A percentile compares a stretch with the other conserved stretches of the same genome.
These are phyloP conservation scores for Penicillium sp. DNA, from an alignment of 2,329 filamentous ascomycete species.

Conservation along the genomic window DNA sequence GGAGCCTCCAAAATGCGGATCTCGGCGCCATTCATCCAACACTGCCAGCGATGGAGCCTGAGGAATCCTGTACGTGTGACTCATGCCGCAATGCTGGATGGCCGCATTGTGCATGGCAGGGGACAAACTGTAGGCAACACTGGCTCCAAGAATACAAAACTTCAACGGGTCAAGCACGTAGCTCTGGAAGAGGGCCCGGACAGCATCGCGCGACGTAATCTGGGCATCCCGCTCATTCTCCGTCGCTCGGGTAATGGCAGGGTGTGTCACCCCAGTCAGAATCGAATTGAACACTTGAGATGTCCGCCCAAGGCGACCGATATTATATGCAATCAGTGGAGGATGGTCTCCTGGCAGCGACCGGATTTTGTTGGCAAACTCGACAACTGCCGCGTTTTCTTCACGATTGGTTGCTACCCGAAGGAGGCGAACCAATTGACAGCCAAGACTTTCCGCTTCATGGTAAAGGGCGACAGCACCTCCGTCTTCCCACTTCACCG, in stretches of 20 bases:
- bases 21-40: constrained; percentile 36
- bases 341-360: constrained; percentile 29
- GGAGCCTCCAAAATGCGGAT: constrained; percentile 40
- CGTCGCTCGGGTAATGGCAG: constrained; percentile 28
- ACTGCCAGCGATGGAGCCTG: constrained; percentile 36
- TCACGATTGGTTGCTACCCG: constrained; percentile 33
- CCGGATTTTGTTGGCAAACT: constrained; percentile 37
- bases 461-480: constrained; percentile 31
- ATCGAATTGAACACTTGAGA: constrained; percentile 44
- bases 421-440: constrained; percentile 40
- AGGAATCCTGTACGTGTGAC: constrained; percentile 39
- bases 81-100: constrained; percentile 38
- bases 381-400: constrained; percentile 36
- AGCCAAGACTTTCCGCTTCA: constrained; percentile 35
- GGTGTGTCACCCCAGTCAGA: constrained; percentile 41
- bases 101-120: constrained; percentile 44
- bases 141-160: constrained; percentile 42
- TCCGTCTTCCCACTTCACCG: constrained; percentile 35
- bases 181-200: constrained; percentile 39
- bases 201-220: constrained; percentile 37
- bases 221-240: constrained; percentile 29
- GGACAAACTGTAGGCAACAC: constrained; percentile 41
- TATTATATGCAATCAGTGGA: constrained; percentile 40
- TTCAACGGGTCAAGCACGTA: constrained; percentile 41
- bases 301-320: constrained; percentile 39